Evolutionary conservation across 345 rosid genomes (phyloP), one percentile per base, ranked within the genome.

Genomic region (Triadica sebifera): DNA sequence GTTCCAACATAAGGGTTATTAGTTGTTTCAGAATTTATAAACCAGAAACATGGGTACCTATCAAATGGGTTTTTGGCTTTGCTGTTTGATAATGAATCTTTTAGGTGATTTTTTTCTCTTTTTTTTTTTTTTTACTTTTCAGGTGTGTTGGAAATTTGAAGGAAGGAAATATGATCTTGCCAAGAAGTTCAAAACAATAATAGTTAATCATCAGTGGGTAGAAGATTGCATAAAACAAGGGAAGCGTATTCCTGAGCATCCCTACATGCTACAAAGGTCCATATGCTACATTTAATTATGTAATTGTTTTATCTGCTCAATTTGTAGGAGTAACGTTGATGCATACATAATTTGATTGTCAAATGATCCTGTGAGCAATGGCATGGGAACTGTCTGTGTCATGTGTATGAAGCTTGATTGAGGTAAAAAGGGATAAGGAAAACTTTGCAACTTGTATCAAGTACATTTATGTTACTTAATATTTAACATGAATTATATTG

Each of bases 91-190:
- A 69, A 7, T 24, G 67, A 37, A 29, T 38, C 2, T 12, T 20
- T 47, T 25, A 69, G 20, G 16, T 45, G 4, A 13, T 51, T 22
- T 15, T 3, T 63, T 24, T 1, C 34, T 29, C 34, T 29, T 2
- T 13, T 20, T 39, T n/a, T 22, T 63, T 17, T 6, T 4, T 17
- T 39, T 43, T 16, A 39, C 12, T 16, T 16, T 47, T 51, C 76
- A 95, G 98, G 88, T 95, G 4, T 93, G 99, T 70, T 81, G 97
- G 96, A 84, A 83, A 79, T 91, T 89, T 41, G 92, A 91, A 67
- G 98, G 99, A 0, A 81, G 72, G 73, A 95, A 95, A 73, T 89
- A 87, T 37, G 69, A 78, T 29, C 89, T 91, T 50, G 93, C 97
- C 1, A 87, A 77, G 77, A 87, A 86, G 79, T 91, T 93, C 0